A percentile compares a stretch with the other conserved stretches of the same genome.
These are phyloP conservation scores for Backusella liffmaniae DNA, from an alignment of 192 early-diverging fungal species.

Conservation along the genomic window DNA sequence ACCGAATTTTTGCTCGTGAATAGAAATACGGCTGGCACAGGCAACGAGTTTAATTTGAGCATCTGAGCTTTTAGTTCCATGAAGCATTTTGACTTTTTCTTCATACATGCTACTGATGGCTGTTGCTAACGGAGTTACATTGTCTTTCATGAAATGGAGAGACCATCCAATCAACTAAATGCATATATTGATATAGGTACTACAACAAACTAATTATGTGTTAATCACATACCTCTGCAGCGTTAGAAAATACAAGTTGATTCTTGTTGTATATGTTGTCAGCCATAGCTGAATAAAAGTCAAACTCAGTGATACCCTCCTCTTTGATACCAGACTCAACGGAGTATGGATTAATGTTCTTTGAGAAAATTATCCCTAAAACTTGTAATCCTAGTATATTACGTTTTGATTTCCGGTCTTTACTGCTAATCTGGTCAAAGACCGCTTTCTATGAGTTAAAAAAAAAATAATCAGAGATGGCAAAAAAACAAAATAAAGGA, in stretches of 20 bases:
- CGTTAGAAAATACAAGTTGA: slow-evolving; percentile 43
- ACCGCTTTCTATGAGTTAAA: slow-evolving; percentile 39
- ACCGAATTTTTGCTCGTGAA: not conserved
- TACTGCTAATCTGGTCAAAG: slow-evolving; percentile 40
- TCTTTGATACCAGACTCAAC: slow-evolving; percentile 39
- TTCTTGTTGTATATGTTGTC: slow-evolving; percentile 40
- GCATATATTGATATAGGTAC: slow-evolving; percentile 19
- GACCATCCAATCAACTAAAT: slow-evolving; percentile 26
- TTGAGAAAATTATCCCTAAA: slow-evolving; percentile 51
- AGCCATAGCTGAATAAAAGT: slow-evolving; percentile 46
- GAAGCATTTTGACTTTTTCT: not conserved
- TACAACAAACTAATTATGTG: not conserved
- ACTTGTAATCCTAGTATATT: slow-evolving; percentile 62
- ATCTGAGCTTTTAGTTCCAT: not conserved
- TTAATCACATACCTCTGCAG: slow-evolving; percentile 50
- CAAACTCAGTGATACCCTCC: slow-evolving; percentile 31
- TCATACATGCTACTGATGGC: not conserved
- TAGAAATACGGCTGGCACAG: not conserved
- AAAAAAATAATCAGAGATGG: not conserved
- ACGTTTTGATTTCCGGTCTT: slow-evolving; percentile 39
- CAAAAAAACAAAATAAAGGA: not conserved
- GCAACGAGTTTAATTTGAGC: not conserved
- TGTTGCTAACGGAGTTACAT: not conserved
- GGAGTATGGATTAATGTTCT: slow-evolving; percentile 50
- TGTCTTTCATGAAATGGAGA: slow-evolving; percentile 39